Conservation (phyloP, 2,329 filamentous ascomycete species). For the Verticillium nubilum region DNA sequence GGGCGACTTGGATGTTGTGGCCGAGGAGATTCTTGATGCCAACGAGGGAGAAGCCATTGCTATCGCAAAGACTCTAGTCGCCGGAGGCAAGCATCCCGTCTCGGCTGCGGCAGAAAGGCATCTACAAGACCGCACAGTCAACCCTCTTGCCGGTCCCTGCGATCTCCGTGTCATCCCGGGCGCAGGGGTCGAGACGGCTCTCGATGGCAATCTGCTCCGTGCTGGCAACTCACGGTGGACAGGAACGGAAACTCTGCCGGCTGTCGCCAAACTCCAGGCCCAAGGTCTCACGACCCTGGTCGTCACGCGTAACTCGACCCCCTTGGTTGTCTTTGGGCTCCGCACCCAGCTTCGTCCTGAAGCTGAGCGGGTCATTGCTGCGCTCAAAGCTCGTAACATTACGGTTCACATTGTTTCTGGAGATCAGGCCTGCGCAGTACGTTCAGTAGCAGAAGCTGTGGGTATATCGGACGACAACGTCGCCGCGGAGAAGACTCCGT, state of each 20-base stretch:
- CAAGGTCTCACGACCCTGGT: constrained; percentile 20
- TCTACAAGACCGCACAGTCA: constrained; percentile 20
- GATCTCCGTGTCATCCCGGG: constrained; percentile 33
- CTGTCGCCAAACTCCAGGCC: constrained; percentile 13
- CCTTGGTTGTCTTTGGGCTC: constrained; percentile 45
- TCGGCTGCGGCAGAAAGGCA: constrained; percentile 39
- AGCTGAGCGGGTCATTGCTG: constrained; percentile 35
- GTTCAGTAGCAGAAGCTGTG: constrained; percentile 38
- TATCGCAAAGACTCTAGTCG: constrained; percentile 22
- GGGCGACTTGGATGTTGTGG: constrained; percentile 28
- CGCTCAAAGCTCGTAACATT: constrained; percentile 41
- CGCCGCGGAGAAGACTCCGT: constrained; percentile 40
- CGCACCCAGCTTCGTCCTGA: constrained; percentile 27
- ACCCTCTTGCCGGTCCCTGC: neutral
- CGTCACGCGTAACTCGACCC: constrained; percentile 17
- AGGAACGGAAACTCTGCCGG: constrained; percentile 13
- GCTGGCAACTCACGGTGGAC: constrained; percentile 44
- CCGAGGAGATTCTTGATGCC: constrained; percentile 13
- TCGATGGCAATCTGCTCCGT: constrained; percentile 22
- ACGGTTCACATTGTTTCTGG: constrained; percentile 50
- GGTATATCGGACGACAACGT: constrained; percentile 27
- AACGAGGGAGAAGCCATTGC: constrained; percentile 17
- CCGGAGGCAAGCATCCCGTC: constrained; percentile 44
- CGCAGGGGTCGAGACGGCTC: constrained; percentile 29
- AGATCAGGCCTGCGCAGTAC: constrained; percentile 44